Evolutionary conservation across 805 yeast species (phyloP), one percentile per base, ranked within the genome.

Genomic region (Saitoella complicata): DNA sequence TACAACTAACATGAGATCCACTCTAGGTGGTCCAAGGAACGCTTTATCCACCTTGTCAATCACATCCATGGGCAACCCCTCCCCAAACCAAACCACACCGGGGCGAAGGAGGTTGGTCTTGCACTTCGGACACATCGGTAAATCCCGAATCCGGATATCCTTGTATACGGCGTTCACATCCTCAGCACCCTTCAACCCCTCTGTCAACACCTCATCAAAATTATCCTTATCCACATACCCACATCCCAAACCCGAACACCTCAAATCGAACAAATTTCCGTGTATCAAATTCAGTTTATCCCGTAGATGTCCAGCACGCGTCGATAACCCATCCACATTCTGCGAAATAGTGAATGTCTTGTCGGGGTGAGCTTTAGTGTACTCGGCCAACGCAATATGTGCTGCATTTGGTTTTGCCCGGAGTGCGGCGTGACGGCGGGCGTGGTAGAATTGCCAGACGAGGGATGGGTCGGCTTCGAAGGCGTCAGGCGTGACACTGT

Each of bases 51-150:
- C 84, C 38, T 63, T 63, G 48, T 76, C 78, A 46, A 86, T 71
- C 8, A 69, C 70, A 41, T 62, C 62, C 45, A 82, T 59, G 0
- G 94, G 84, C 39, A 86, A 63, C 10, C 85, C 70, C 60, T 86
- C 96, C n/a, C 95, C 95, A 61, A 80, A 84, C 95, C 95, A 86
- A 5, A 85, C 87, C 3, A 86, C 93, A 0, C 91, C 94, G 0
- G 96, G 96, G 21, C 95, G 66, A 46, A 86, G 61, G 8, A 80
- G 57, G 0, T 78, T 79, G 4, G 67, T 69, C n/a, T 65, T 57
- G 57, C 96, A 86, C 7, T 62, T 63, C 0, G 95, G 94, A 58
- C 96, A 86, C 37, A 60, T 70, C 1, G 95, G 95, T 7, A 84
- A 66, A 1, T 74, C 75, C 1, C 60, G 55, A 40, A 62, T 71